Base-by-base conservation (phyloP, 1,284 basidiomycete species). In the Ceratobasidium sp. region DNA sequence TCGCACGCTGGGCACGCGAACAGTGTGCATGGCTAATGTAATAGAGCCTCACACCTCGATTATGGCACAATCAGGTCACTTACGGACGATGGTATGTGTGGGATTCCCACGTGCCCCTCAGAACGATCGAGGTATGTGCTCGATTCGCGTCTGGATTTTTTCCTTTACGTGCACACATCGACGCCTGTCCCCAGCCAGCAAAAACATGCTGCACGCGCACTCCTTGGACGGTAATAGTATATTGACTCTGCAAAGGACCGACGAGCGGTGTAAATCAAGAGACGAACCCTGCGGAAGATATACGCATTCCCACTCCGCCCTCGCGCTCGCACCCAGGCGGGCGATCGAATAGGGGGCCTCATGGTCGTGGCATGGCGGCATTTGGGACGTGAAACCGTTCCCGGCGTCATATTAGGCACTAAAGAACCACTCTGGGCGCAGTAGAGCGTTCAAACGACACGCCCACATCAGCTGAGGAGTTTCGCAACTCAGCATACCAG, bases 391-490 rank as follows among this genome's bases (percentile, higher is more conserved):
- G 67, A 70, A 70, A 70, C 67, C 52, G 50, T 34, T 53, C 67
- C 67, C 53, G 53, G 67, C 67, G 67, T 70, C 67, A 70, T 70
- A 70, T 57, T 70, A 70, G 67, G 67, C 67, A 70, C 67, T 43
- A 70, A 26, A 58, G 50, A 26, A 32, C 67, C 41, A 58, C 59
- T 70, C 41, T 34, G 28, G 64, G 53, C 16, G 67, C 67, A 55
- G 67, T 48, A 70, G 36, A 59, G 55, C 36, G 53, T 70, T 59
- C 55, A 59, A 41, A 59, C 67, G 34, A 50, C 67, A 70, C 55
- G 67, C 67, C 21, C 28, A 48, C 53, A 70, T 58, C 67, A 70
- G 55, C 45, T 58, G 67, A 52, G 55, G 67, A 70, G 67, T 70
- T 70, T 70, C 61, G 67, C 45, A 48, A 70, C 67, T 46, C 55